Evolutionary conservation across 1,284 basidiomycete genomes (phyloP).

Genomic region (Malassezia japonica): DNA sequence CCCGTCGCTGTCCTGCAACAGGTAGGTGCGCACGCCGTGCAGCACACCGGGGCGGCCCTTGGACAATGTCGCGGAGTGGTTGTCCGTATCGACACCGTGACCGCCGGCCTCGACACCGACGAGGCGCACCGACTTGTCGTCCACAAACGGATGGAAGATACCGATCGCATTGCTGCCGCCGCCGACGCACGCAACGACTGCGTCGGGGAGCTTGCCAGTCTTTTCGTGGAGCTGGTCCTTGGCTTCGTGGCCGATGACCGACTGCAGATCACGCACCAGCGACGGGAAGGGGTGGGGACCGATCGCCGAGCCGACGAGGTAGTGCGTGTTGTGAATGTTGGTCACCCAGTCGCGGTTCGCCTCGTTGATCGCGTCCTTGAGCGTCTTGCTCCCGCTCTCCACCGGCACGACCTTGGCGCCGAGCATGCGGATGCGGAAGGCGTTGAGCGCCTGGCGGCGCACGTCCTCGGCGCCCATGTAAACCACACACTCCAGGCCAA

Average conservation of each 20-base stretch:
- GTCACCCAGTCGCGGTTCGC: conserved; percentile 78
- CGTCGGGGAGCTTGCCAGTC: conserved; percentile 79
- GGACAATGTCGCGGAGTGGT: conserved; percentile 83
- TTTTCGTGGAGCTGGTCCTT: conserved; percentile 70
- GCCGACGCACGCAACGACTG: conserved; percentile 90
- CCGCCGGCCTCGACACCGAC: conserved; percentile 47
- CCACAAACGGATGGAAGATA: conserved; percentile 38
- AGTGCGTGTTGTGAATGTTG: conserved; percentile 75
- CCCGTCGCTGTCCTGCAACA: conserved; percentile 75
- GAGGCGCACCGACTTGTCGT: conserved; percentile 36
- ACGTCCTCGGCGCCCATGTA: conserved; percentile 99
- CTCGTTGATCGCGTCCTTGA: conserved; percentile 70
- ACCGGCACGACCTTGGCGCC: conserved; percentile 79
- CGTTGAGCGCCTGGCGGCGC: conserved; percentile 84
- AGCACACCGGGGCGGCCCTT: conserved; percentile 86
- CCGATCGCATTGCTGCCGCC: conserved; percentile 97
- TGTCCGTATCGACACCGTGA: conserved; percentile 73
- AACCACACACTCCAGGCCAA: conserved; percentile 86
- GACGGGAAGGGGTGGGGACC: conserved; percentile 99
- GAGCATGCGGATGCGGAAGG: conserved; percentile 95
- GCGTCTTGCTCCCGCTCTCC: conserved; percentile 81
- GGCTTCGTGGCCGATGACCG: conserved; percentile 89
- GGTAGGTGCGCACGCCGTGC: conserved; percentile 89
- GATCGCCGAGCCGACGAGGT: conserved; percentile 91
- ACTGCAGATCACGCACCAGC: conserved; percentile 95